Evolutionary conservation across 2,329 filamentous ascomycete species (phyloP), one percentile per base, ranked within the genome.

Genomic region (Fusarium illudens): DNA sequence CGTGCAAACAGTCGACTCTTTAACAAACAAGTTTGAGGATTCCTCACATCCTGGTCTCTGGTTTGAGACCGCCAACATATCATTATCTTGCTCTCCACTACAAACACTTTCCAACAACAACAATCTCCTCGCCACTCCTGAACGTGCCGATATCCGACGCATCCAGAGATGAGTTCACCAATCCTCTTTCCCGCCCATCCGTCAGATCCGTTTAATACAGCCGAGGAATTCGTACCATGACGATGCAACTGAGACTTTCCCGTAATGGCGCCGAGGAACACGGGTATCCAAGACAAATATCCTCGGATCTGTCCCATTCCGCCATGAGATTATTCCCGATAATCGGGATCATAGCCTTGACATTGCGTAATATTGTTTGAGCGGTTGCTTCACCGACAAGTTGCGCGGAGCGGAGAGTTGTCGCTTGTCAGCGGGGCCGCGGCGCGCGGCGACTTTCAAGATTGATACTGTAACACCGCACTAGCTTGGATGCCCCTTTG

Each of bases 401-500:
- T 46, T 46, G 22, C 39, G 22, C 39, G 39, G 39, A 46, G 39
- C 39, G 39, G 39, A 46, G 39, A 46, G 15, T 46, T 46, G 22
- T 46, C 22, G 22, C 39, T 27, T 46, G 39, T 4, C 25, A 46
- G 39, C 22, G 39, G 39, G 39, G 39, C 39, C 39, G 39, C 20
- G 39, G 39, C 15, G 37, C 36, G 37, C 39, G 39, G 39, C 39
- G 39, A 46, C 39, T 46, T 44, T 46, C 8, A 9, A 46, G 39
- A 46, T 46, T 46, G 39, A 46, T 27, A 46, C n/a, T n/a, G n/a
- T n/a, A 42, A 46, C 39, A 46, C 39, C 39, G 39, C 39, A n/a
- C 9, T 27, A 27, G 25, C 22, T 10, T 27, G n/a, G 13, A n/a
- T 20, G 39, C 39, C 39, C 39, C 39, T 27, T 11, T 27, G 22